Percentiles rank a stretch among this genome's conserved stretches.
Evolutionary conservation across 2,329 filamentous ascomycete species (phyloP).

Genomic region (Ploettnerulaceae sp.): DNA sequence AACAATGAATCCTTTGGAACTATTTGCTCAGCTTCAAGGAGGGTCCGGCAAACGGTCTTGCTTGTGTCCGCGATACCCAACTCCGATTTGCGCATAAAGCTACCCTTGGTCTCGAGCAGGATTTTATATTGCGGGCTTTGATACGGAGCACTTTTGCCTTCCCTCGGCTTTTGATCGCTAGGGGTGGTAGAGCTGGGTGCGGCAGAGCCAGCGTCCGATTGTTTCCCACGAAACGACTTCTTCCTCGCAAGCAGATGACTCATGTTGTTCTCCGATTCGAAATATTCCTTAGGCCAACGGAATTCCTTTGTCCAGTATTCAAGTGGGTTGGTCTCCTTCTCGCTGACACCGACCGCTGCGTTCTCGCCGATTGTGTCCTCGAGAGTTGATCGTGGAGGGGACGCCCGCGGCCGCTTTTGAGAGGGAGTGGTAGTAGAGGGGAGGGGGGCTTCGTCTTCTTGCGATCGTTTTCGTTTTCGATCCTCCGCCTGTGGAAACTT

Average conservation of each 20-base stretch:
- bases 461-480: conserved; percentile 24
- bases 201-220: conserved; percentile 27
- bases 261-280: conserved; percentile 15
- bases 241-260: conserved; percentile 33
- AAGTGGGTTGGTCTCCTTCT: conserved; percentile 27
- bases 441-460: conserved; percentile 12
- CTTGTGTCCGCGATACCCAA: conserved; percentile 34
- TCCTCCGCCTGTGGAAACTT: conserved; percentile 19
- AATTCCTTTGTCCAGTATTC: conserved; percentile 27
- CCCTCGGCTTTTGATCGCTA: conserved; percentile 38
- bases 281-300: conserved; percentile 31
- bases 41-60: conserved; percentile 28
- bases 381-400: conserved; percentile 13
- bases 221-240: conserved; percentile 32
- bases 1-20: conserved; percentile 37
- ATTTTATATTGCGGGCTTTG: conserved; percentile 35
- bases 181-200: conserved; percentile 35
- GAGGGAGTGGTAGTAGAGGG: conserved; percentile 10
- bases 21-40: conserved; percentile 34
- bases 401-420: conserved; percentile 22
- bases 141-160: conserved; percentile 38
- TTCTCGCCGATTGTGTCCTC: conserved; percentile 18
- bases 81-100: conserved; percentile 37
- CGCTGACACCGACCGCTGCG: conserved; percentile 6
- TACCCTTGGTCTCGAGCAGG: conserved; percentile 39